phyloP scores from a whole-genome alignment of 2,329 filamentous ascomycete genomes.

The Apiospora rasikravindrae region DNA sequence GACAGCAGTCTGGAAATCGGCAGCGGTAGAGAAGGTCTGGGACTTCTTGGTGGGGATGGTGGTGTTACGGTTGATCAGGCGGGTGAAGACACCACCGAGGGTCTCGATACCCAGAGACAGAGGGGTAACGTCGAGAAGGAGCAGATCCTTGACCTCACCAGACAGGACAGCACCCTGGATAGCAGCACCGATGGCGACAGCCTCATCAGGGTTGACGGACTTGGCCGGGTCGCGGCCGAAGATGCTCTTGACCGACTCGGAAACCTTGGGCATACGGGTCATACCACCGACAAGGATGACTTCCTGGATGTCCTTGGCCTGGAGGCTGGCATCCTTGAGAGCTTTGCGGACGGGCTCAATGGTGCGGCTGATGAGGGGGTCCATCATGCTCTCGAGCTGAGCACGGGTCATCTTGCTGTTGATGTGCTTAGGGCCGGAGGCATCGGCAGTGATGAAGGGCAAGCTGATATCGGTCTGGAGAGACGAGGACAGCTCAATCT shows the following conservation, averaged over 20 bases:
- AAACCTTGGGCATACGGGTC: constrained; percentile 99
- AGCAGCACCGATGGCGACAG: constrained; percentile 95
- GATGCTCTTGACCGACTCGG: constrained; percentile 93
- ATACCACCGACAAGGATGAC: constrained; percentile 98
- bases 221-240: constrained; percentile 97
- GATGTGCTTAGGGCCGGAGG: constrained; percentile 97
- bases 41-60: constrained; percentile 99
- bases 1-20: constrained; percentile 97
- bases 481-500: constrained; percentile 97
- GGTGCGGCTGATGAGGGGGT: constrained; percentile 84
- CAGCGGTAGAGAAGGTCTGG: constrained; percentile 95
- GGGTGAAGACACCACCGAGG: constrained; percentile 95
- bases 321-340: constrained; percentile 90
- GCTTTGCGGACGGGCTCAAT: constrained; percentile 95
- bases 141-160: constrained; percentile 94
- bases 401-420: constrained; percentile 92
- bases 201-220: constrained; percentile 98
- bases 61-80: constrained; percentile 98
- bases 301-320: constrained; percentile 94
- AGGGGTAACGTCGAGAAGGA: constrained; percentile 94
- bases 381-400: constrained; percentile 92
- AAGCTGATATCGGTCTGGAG: constrained; percentile 97
- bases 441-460: constrained; percentile 96
- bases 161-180: constrained; percentile 97
- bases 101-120: constrained; percentile 98